These are phyloP conservation scores for Trichoderma sp. DNA, from an alignment of 2,329 filamentous ascomycete species.

Conservation along the genomic window DNA sequence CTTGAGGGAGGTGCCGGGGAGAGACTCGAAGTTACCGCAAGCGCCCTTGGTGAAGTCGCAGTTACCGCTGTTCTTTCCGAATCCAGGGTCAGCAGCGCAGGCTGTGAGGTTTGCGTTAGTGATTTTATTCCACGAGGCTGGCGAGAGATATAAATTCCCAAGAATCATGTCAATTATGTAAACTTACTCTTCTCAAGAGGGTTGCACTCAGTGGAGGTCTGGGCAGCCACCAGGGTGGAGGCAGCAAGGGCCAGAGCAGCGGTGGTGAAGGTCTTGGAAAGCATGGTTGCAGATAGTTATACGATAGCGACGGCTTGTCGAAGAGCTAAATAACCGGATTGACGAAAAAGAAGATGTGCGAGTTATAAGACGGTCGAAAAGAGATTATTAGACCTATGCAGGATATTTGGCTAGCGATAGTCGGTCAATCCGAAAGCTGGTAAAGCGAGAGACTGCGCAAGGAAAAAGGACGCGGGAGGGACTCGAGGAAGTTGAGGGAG, in stretches of 20 bases:
- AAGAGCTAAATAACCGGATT: constrained; percentile 4
- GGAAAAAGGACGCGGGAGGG: constrained; percentile 5
- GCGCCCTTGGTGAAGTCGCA: constrained; percentile 77
- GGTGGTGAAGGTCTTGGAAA: constrained; percentile 45
- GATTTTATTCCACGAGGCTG: background rate
- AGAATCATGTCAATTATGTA: background rate
- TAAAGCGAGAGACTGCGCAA: constrained; percentile 21
- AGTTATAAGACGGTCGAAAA: constrained; percentile 11
- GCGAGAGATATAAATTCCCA: background rate
- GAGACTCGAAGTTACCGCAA: constrained; percentile 53
- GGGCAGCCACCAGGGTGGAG: constrained; percentile 48
- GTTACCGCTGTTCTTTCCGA: constrained; percentile 54
- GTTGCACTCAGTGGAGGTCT: constrained; percentile 57
- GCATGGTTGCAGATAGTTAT: constrained; percentile 29
- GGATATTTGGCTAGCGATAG: constrained; percentile 7
- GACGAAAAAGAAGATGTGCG: background rate
- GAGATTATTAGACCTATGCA: constrained; percentile 6
- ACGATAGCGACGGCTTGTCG: background rate
- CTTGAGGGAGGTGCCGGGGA: constrained; percentile 46
- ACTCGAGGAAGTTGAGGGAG: constrained; percentile 15
- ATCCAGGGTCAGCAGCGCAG: constrained; percentile 73
- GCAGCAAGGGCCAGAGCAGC: constrained; percentile 49
- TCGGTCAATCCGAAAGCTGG: background rate
- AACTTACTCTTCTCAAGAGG: constrained; percentile 49
- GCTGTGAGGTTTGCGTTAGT: constrained; percentile 31